Evolutionary conservation across 306 rosid species (phyloP).

Genomic region (Acacia crassicarpa): DNA sequence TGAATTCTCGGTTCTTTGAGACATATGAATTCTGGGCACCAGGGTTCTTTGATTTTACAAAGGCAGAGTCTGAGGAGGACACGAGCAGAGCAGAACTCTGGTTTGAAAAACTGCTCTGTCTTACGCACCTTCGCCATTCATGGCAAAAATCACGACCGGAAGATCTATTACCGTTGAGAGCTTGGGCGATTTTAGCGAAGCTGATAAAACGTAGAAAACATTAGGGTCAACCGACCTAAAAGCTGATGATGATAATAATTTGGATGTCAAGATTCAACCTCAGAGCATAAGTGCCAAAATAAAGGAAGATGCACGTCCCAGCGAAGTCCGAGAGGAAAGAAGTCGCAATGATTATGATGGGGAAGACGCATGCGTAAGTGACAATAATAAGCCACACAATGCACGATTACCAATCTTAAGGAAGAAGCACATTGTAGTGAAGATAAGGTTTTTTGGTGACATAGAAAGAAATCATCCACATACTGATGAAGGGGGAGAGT

Average conservation of each 20-base stretch:
- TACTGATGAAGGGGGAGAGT: background rate
- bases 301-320: constrained; percentile 35
- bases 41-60: constrained; percentile 68
- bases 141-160: constrained; percentile 82
- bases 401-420: background rate
- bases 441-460: background rate
- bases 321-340: constrained; percentile 33
- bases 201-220: constrained; percentile 63
- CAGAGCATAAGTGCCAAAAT: constrained; percentile 30
- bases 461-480: background rate
- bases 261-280: constrained; percentile 34
- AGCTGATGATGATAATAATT: constrained; percentile 35
- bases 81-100: constrained; percentile 69
- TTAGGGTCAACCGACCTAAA: constrained; percentile 28
- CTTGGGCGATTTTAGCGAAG: constrained; percentile 79
- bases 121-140: constrained; percentile 90
- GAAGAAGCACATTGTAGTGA: background rate
- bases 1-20: constrained; percentile 82
- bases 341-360: constrained; percentile 23
- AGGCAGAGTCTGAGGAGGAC: constrained; percentile 62
- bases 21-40: constrained; percentile 90
- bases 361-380: constrained; percentile 25
- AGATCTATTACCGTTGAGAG: constrained; percentile 72
- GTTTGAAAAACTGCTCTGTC: constrained; percentile 71
- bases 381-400: background rate